These are phyloP conservation scores for Nicotiana rustica DNA, from an alignment of 305 asterid genomes.

Conservation along the genomic window DNA sequence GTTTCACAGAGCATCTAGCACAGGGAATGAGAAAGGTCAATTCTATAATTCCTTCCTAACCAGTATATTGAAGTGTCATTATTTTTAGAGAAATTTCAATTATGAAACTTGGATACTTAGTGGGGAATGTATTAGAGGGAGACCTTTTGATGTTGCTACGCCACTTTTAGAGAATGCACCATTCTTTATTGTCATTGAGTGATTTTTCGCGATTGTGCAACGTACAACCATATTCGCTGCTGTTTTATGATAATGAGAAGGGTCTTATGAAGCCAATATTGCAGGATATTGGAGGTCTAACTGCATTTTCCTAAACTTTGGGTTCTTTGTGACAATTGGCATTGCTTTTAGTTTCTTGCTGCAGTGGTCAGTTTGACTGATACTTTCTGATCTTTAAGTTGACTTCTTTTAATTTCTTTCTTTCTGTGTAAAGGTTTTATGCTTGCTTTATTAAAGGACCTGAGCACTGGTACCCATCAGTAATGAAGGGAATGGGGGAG, in stretches of 20 bases:
- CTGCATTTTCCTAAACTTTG: too few species aligned
- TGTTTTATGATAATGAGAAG: neutral
- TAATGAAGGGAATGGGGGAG: neutral
- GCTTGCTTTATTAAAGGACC: conserved; percentile 18
- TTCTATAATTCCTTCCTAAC: neutral
- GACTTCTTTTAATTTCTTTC: neutral
- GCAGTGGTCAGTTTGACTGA: conserved; percentile 7
- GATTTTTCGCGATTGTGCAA: neutral
- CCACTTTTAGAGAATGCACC: neutral
- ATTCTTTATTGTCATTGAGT: neutral
- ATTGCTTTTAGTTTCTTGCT: neutral
- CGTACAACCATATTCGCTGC: neutral
- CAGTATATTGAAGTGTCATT: neutral
- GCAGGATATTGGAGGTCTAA: neutral
- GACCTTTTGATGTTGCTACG: neutral
- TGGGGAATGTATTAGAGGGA: neutral
- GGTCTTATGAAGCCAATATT: neutral
- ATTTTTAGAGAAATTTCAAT: neutral
- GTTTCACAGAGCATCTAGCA: conserved; percentile 10
- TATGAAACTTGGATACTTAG: conserved; percentile 5
- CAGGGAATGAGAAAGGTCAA: neutral
- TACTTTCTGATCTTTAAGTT: neutral
- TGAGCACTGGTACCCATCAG: conserved; percentile 19
- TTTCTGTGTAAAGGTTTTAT: neutral
- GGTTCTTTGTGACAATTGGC: neutral